Base-by-base conservation (phyloP, 208 protist genomes). In the Willaertia magna region DNA sequence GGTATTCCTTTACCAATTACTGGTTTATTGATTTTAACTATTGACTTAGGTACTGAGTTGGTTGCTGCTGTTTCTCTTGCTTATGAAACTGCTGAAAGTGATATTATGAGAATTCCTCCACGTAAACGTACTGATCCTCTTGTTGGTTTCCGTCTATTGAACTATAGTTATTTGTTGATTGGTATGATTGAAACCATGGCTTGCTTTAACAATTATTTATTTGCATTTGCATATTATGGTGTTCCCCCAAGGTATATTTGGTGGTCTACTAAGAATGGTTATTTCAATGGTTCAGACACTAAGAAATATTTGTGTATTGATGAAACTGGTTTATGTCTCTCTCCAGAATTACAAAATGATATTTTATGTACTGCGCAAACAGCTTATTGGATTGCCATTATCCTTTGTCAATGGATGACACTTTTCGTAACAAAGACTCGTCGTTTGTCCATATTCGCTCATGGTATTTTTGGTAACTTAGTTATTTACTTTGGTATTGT, bases 31-130 rank as follows among this genome's bases (percentile, higher is more conserved):
- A 93, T 96, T n/a, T 87, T 96, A 2, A 87, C 67, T 55, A 93
- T 96, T 39, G 91, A 94, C 89, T 84, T 95, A 3, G 90, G 88
- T 78, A 93, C 89, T 0, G 93, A 95, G 48, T 81, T 95, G 40
- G 16, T 89, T 1, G 91, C 93, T 44, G 92, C 91, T 4, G 91
- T 93, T 74, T 85, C 86, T 7, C 79, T 92, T n/a, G 92, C 91
- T 2, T 94, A 95, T 59, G 93, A 96, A 88, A 55, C n/a, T 2
- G 61, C 88, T 2, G 94, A 96, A 86, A 46, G 7, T 6, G 91
- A 93, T 87, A 91, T 96, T 22, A 95, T 96, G 93, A 86, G 89
- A 2, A 85, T 91, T 39, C 76, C 55, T 43, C 93, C 93, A 34
- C 86, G 93, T 55, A 76, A 85, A 20, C 18, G 67, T 42, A 88